Conservation (phyloP, 1,284 basidiomycete genomes). For the Rhodotorula sp. region DNA sequence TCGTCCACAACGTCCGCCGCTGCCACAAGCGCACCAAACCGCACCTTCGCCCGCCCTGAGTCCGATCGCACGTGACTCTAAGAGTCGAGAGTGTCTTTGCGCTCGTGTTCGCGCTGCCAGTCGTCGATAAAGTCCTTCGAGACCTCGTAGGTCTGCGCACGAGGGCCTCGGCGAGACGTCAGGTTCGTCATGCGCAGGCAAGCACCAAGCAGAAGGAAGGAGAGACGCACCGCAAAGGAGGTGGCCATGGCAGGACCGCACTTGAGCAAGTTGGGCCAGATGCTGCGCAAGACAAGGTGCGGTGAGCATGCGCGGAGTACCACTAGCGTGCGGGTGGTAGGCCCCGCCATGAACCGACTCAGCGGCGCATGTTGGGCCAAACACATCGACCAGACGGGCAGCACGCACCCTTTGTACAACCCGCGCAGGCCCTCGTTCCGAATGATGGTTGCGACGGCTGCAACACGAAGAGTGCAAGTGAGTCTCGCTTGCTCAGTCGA, state of each 20-base stretch:
- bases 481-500: background rate
- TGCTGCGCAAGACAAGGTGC: background rate
- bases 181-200: background rate
- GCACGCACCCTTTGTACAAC: slow-evolving; percentile 33
- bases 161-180: too few relatives aligned
- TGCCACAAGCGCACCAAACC: too few relatives aligned
- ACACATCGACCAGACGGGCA: slow-evolving; percentile 3
- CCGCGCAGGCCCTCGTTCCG: slow-evolving; percentile 34
- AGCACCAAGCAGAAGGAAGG: background rate
- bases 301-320: background rate
- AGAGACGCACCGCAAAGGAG: slow-evolving; percentile 10
- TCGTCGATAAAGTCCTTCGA: slow-evolving; percentile 23
- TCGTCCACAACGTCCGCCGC: too few relatives aligned
- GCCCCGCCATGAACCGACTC: too few relatives aligned
- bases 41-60: too few relatives aligned
- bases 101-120: background rate
- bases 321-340: too few relatives aligned
- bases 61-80: too few relatives aligned
- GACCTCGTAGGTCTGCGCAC: slow-evolving; percentile 10
- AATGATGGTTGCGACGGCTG: slow-evolving; percentile 39
- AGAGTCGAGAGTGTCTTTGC: too few relatives aligned
- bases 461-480: background rate
- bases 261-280: slow-evolving; percentile 33
- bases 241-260: slow-evolving; percentile 7
- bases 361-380: too few relatives aligned